Base-by-base conservation (phyloP, 352 stramenopile species). In the Globisporangium solare region DNA sequence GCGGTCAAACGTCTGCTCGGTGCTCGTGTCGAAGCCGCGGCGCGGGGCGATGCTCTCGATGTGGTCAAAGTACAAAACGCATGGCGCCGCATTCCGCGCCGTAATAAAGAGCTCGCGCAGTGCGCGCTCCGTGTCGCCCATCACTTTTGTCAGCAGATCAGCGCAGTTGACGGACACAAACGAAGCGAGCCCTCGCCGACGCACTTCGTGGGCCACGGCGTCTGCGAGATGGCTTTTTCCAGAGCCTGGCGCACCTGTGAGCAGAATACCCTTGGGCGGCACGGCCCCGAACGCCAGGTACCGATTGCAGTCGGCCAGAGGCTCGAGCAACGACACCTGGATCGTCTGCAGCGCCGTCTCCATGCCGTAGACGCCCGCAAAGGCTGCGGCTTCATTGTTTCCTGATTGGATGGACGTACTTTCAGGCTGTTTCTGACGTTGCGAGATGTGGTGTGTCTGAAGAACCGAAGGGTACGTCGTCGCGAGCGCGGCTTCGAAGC, bases 221-320 rank as follows among this genome's bases (percentile, higher is more conserved):
- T 80, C 69, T 5, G 85, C 78, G 47, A 99, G 81, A 42, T 99
- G 73, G 6, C 95, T 99, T 71, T 99, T 99, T n/a, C 96, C 95
- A 51, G 96, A 99, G 43, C 97, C 97, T 13, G 97, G 96, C 14
- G 97, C 96, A 17, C 97, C 97, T 18, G 98, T 99, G 41, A 99
- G 94, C 11, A 99, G 73, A n/a, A 99, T 95, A 43, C 98, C 98
- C 63, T 97, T 90, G 4, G 96, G 97, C 27, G 97, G 92, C 58
- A 94, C 81, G 40, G 99, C 98, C 20, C 97, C 96, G 61, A 99
- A 99, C 57, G 89, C 83, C 27, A 98, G 83, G 65, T 99, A 99
- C 11, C 97, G 79, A 21, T 87, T 88, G 47, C 92, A 92, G 61
- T 99, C 92, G 64, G 97, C 81, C 46, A 99, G 87, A 17, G 97